Conservation (phyloP, 441 rosid species). For the Codiaeum variegatum region DNA sequence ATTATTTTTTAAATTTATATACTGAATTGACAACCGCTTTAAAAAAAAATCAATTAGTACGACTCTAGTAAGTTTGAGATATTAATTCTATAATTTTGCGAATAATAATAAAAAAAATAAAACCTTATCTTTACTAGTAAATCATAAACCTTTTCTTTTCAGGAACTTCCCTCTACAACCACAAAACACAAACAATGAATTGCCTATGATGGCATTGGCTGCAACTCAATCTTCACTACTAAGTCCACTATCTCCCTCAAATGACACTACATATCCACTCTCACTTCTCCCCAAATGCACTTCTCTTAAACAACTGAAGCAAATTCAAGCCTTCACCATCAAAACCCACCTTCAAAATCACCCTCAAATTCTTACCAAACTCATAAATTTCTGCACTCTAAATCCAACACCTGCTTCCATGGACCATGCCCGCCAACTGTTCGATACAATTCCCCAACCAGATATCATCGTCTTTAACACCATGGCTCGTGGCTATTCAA, state of each 20-base stretch:
- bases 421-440: constrained; percentile 60
- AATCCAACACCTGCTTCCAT: constrained; percentile 39
- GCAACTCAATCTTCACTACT: constrained; percentile 22
- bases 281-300: constrained; percentile 45
- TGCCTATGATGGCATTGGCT: constrained; percentile 35
- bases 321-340: constrained; percentile 60
- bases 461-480: constrained; percentile 47
- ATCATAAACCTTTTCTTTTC: too few relatives aligned
- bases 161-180: constrained; percentile 20
- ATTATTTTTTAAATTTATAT: too few relatives aligned
- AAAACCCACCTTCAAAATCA: constrained; percentile 56
- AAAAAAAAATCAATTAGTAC: too few relatives aligned
- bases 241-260: constrained; percentile 23
- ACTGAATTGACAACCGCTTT: too few relatives aligned
- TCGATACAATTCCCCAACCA: constrained; percentile 55
- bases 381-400: constrained; percentile 48
- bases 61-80: too few relatives aligned
- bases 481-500: constrained; percentile 71
- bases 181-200: not conserved
- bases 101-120: too few relatives aligned
- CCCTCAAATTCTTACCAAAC: constrained; percentile 38
- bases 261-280: constrained; percentile 25
- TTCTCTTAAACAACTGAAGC: constrained; percentile 55
- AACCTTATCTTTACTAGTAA: too few relatives aligned
- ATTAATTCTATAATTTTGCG: too few relatives aligned